Base-by-base conservation (phyloP, 139 green algal species). In the Coccomyxa sp. region DNA sequence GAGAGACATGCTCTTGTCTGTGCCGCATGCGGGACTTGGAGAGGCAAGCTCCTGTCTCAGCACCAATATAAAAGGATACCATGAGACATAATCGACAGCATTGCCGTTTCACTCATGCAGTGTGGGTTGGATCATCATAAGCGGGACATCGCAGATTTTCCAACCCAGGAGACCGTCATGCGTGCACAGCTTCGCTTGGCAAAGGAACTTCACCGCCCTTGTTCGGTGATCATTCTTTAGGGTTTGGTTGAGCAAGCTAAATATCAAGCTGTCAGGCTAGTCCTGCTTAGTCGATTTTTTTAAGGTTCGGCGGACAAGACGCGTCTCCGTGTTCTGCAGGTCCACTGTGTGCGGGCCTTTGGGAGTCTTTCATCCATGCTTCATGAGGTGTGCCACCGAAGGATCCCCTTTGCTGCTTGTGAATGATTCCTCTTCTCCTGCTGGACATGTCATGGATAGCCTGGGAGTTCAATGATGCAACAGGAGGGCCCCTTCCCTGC, bases 321-420 rank as follows among this genome's bases (percentile, higher is more conserved):
- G 9, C 66, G 3, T 74, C 21, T 23, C 66, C 38, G 7, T 38
- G 38, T 28, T 32, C 23, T 25, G 67, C 87, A 91, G 85, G 82
- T 92, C 17, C 88, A 92, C 77, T 92, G 89, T 58, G 88, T 92
- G 59, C 67, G 76, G 0, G 82, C 84, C 0, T 88, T 82, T 80
- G 88, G 31, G 30, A 13, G 14, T 27, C 23, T 28, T 21, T 58
- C 15, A 63, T 25, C 30, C 14, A 60, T 80, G 14, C 18, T 63
- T 58, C 30, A 80, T n/a, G 31, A 60, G 18, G 31, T 63, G 30
- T 27, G 31, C 76, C 16, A 27, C 30, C 15, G 3, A 28, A 18
- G 23, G 31, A 31, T 60, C 10, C 32, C 7, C 38, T 51, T 51
- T 51, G 31, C 30, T 58, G 31, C 31, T 13, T 80, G 30, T 4